Evolutionary conservation across 148 eudicot genomes (phyloP), one percentile per base, ranked within the genome.

Genomic region (Nepenthes gracilis): DNA sequence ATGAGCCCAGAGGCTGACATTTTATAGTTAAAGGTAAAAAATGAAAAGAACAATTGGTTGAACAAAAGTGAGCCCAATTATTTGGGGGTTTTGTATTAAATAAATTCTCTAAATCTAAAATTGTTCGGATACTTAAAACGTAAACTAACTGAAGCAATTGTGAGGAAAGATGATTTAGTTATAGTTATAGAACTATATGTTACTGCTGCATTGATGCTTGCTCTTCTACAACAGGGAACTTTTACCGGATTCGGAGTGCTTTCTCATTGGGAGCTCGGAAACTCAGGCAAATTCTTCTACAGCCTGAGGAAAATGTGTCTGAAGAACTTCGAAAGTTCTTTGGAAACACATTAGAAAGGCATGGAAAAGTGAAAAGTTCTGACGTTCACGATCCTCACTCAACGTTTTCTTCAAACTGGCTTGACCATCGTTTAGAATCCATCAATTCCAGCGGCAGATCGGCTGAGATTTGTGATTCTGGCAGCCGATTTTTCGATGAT

Each of bases 231-330:
- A 48, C 63, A 94, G 99, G 97, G 33, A 94, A 83, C 63, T 94
- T 84, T 68, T 83, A 69, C 56, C 82, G 99, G 43, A 89, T 94
- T 69, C 76, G 84, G 66, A 89, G 97, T 64, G 99, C 99, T 65
- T 84, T 94, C 64, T 60, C 83, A 1, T 94, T 72, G 62, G 99
- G 99, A 48, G 95, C 97, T 60, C 74, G 81, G 45, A 86, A 89
- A 62, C 95, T 94, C n/a, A 80, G 82, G 37, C 84, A 62, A 72
- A 82, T 86, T 60, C 79, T 94, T 61, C 47, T 64, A 66, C 88
- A 66, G 67, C 77, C 85, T 23, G 78, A 79, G 66, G 77, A 81
- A 35, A 64, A 65, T 36, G 70, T 94, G 45, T 69, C 80, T 47
- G 77, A 77, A 51, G 95, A 86, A 75, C 86, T 94, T 47, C 54